Evolutionary conservation across 176 grass and related monocot species (phyloP), one percentile per base, ranked within the genome.

Genomic region (Areca catechu): DNA sequence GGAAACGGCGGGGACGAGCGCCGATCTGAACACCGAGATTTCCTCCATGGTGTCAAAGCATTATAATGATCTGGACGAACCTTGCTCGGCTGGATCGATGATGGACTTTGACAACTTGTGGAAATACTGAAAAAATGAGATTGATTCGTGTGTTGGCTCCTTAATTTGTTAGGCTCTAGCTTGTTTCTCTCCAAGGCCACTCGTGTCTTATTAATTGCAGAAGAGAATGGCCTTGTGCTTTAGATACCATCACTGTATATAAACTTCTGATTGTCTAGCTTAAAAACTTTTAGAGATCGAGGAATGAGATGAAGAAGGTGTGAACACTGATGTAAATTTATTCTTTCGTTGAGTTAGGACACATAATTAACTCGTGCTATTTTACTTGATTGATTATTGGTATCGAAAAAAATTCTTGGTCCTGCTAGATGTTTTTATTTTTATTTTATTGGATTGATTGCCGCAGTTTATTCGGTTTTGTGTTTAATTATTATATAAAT

Each of bases 21-120:
- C 70, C 5, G 70, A 63, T 17, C 49, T 54, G 49, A 73, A 62
- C 24, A 73, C 70, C 47, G 70, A 73, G 58, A 73, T 73, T 53
- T 73, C 70, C 37, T 73, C 70, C 17, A 56, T 73, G 20, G 4
- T 73, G 18, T 73, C 70, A 0, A 73, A 60, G 70, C 70, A 63
- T n/a, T 63, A 55, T 18, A 58, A 73, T 56, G 70, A 73, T 24
- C 60, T 54, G 12, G 70, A 73, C 9, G 70, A 60, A 1, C 59
- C 70, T 55, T 73, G 58, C 19, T 63, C 70, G 6, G 58, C 25
- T 6, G 58, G 49, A 12, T 22, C 48, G 3, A 24, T 27, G 25
- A 73, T 73, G 52, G 70, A 73, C 54, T 73, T 73, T 15, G 70
- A 63, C 16, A 73, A 17, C 70, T 63, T 73, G 49, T 73, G 70